These are phyloP conservation scores for Ganoderma resinaceum DNA, from an alignment of 1,284 basidiomycete genomes.

Conservation along the genomic window DNA sequence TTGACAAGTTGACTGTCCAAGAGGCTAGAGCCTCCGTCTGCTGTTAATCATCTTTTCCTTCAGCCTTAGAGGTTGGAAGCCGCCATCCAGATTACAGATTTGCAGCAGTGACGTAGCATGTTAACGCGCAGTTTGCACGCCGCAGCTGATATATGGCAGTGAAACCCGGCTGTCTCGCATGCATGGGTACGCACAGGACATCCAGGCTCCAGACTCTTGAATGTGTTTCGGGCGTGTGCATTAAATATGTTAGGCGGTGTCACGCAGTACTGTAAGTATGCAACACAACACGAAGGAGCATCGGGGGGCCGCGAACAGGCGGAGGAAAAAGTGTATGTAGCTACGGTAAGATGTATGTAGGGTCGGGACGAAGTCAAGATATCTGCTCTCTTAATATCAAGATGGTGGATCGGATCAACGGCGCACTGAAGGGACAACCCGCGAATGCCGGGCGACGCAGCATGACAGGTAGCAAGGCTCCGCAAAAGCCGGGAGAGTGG, in stretches of 20 bases:
- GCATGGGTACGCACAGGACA: no score
- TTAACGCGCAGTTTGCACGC: no score
- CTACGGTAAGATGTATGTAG: conserved; percentile 7
- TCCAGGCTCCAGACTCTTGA: not conserved
- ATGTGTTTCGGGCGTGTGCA: not conserved
- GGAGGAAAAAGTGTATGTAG: not conserved
- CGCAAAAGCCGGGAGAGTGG: not conserved
- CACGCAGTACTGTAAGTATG: not conserved
- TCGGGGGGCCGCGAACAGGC: not conserved
- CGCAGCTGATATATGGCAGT: no score
- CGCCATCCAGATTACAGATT: no score
- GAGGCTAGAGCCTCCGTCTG: no score
- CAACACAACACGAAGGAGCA: conserved; percentile 2
- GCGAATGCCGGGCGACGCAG: not conserved
- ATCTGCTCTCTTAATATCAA: not conserved
- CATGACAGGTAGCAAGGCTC: not conserved
- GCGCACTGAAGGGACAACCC: not conserved
- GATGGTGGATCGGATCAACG: not conserved
- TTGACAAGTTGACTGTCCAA: no score
- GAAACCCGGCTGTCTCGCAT: no score
- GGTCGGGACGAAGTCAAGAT: not conserved
- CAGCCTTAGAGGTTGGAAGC: no score
- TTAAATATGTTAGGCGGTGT: not conserved
- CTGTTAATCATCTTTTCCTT: no score
- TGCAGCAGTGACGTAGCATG: no score